These are phyloP conservation scores for Arthrobotrys pseudoclavata DNA, from an alignment of 2,329 filamentous ascomycete genomes.

Conservation along the genomic window DNA sequence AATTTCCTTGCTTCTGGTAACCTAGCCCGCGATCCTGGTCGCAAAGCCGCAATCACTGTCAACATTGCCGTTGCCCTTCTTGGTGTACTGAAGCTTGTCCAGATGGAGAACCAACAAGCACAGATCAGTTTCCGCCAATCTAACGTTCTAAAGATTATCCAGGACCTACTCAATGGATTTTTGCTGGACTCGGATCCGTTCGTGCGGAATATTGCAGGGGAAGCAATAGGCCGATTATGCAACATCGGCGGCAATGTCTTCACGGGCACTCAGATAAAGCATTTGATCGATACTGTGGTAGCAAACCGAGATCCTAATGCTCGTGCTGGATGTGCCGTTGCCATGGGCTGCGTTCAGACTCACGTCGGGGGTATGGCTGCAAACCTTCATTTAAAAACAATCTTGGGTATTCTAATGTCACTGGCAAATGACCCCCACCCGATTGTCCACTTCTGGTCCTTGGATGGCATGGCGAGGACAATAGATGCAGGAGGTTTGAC, in stretches of 20 bases:
- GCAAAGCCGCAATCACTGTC: conserved; percentile 89
- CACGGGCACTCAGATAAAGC: conserved; percentile 90
- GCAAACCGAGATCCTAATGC: conserved; percentile 92
- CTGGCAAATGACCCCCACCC: conserved; percentile 95
- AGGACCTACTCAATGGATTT: conserved; percentile 80
- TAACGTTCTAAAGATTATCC: conserved; percentile 64
- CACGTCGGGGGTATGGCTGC: conserved; percentile 98
- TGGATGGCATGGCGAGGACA: conserved; percentile 87
- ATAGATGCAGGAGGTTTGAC: conserved; percentile 92
- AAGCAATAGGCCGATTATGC: conserved; percentile 87
- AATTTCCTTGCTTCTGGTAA: conserved; percentile 86
- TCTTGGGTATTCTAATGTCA: conserved; percentile 98
- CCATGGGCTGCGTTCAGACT: conserved; percentile 91
- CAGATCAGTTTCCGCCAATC: conserved; percentile 59
- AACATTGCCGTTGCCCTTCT: conserved; percentile 88
- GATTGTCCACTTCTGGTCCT: conserved; percentile 94
- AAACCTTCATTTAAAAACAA: conserved; percentile 94
- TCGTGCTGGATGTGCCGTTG: conserved; percentile 92
- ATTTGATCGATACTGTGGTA: conserved; percentile 92
- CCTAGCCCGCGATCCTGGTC: conserved; percentile 85
- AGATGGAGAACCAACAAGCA: conserved; percentile 67
- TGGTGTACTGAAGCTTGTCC: conserved; percentile 83
- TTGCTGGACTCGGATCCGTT: conserved; percentile 87
- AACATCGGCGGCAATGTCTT: conserved; percentile 86
- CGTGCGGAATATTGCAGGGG: conserved; percentile 85